These are phyloP conservation scores for Neofusicoccum umdonicola DNA, from an alignment of 2,329 filamentous ascomycete species.

Conservation along the genomic window DNA sequence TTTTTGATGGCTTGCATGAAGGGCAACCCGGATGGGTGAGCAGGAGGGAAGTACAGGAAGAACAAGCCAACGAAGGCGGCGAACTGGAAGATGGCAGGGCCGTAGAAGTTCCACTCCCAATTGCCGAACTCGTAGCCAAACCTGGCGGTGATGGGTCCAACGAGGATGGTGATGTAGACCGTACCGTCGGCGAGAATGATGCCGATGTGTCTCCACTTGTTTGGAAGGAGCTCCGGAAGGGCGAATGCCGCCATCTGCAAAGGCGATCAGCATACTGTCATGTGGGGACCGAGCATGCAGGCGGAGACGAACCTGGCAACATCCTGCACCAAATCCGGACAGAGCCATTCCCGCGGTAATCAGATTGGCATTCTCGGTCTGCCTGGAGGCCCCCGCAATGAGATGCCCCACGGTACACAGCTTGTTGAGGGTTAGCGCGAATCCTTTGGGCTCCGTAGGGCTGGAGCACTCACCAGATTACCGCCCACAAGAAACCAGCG, in stretches of 20 bases:
- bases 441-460: not conserved
- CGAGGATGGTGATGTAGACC: slow-evolving; percentile 46
- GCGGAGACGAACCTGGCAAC: slow-evolving; percentile 36
- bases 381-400: slow-evolving; percentile 15
- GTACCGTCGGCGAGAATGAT: slow-evolving; percentile 41
- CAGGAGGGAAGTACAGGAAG: slow-evolving; percentile 42
- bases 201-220: slow-evolving; percentile 49
- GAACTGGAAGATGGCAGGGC: slow-evolving; percentile 42
- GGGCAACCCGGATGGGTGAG: slow-evolving; percentile 35
- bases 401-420: slow-evolving; percentile 15
- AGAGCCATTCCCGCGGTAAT: slow-evolving; percentile 43
- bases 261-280: not conserved
- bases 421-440: not conserved
- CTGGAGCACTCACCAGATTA: slow-evolving; percentile 34
- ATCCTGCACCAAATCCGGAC: slow-evolving; percentile 46
- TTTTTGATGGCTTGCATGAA: slow-evolving; percentile 26
- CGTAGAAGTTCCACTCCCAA: slow-evolving; percentile 50
- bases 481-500: slow-evolving; percentile 47
- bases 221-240: slow-evolving; percentile 48
- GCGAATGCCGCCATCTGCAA: slow-evolving; percentile 42
- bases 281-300: not conserved
- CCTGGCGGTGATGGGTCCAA: slow-evolving; percentile 47
- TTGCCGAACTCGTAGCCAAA: slow-evolving; percentile 39
- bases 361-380: slow-evolving; percentile 39
- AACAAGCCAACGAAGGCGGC: slow-evolving; percentile 46